These are phyloP conservation scores for Eleusine coracana DNA, from an alignment of 176 grass and related monocot genomes.

Conservation along the genomic window DNA sequence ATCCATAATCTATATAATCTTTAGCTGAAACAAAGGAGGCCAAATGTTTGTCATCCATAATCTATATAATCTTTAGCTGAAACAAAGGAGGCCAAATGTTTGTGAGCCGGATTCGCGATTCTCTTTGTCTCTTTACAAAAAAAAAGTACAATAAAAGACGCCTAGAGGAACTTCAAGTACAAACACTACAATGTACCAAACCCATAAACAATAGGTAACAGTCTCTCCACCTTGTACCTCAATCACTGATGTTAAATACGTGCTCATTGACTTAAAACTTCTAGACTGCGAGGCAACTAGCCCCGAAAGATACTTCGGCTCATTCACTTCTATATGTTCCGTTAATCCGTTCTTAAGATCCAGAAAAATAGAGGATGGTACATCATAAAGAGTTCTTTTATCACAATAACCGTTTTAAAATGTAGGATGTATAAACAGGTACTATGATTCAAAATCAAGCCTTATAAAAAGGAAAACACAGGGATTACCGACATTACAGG, in stretches of 20 bases:
- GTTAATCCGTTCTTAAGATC: not conserved
- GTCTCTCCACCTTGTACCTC: not conserved
- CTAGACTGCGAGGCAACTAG: not conserved
- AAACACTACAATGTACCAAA: no score
- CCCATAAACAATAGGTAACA: no score
- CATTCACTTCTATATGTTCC: not conserved
- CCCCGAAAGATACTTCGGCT: not conserved
- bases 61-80: no score
- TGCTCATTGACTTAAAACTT: not conserved
- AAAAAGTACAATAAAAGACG: no score
- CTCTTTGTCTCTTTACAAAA: no score
- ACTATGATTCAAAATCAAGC: not conserved
- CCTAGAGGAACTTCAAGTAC: no score
- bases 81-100: not conserved
- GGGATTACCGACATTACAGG: not conserved
- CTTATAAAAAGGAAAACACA: not conserved
- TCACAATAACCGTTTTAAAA: not conserved
- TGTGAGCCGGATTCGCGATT: not conserved
- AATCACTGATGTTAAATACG: not conserved
- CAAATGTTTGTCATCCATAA: no score
- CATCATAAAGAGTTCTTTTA: not conserved
- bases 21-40: no score
- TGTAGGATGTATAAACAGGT: not conserved
- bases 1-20: no score
- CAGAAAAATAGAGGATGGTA: not conserved